Evolutionary conservation across 257 asterid species (phyloP).

Genomic region (Solanum neorickii): DNA sequence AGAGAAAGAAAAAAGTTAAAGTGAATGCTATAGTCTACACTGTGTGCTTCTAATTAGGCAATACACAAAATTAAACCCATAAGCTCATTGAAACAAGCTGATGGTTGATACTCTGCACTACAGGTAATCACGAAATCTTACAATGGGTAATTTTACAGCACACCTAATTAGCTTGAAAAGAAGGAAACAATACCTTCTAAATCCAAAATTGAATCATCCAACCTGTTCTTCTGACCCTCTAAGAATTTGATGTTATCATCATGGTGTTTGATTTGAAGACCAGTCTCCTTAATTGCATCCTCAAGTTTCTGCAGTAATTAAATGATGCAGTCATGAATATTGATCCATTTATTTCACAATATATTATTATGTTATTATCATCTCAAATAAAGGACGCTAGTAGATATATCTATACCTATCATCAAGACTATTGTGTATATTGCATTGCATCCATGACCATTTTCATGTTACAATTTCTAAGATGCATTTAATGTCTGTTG

Average conservation of each 20-base stretch:
- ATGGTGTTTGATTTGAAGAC: conserved; percentile 49
- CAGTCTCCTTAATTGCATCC: conserved; percentile 46
- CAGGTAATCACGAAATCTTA: neutral
- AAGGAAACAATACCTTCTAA: conserved; percentile 24
- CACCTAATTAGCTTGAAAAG: neutral
- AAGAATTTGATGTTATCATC: conserved; percentile 49
- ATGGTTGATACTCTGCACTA: neutral
- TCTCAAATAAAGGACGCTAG: neutral
- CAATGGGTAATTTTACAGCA: neutral
- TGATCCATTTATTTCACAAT: neutral
- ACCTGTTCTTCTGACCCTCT: conserved; percentile 18
- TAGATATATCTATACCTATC: neutral
- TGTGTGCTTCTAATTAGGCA: neutral
- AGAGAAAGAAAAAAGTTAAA: neutral
- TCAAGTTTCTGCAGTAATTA: conserved; percentile 45
- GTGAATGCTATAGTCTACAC: neutral
- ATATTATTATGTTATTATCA: neutral
- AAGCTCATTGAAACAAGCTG: neutral
- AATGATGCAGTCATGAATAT: neutral
- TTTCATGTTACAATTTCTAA: too few relatives aligned
- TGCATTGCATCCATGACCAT: neutral
- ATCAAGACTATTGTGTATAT: neutral
- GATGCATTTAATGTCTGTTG: too few relatives aligned
- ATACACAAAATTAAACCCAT: neutral
- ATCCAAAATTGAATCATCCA: conserved; percentile 55